Base-by-base conservation (phyloP, 768 basidiomycete species). In the Ramaria sp. region DNA sequence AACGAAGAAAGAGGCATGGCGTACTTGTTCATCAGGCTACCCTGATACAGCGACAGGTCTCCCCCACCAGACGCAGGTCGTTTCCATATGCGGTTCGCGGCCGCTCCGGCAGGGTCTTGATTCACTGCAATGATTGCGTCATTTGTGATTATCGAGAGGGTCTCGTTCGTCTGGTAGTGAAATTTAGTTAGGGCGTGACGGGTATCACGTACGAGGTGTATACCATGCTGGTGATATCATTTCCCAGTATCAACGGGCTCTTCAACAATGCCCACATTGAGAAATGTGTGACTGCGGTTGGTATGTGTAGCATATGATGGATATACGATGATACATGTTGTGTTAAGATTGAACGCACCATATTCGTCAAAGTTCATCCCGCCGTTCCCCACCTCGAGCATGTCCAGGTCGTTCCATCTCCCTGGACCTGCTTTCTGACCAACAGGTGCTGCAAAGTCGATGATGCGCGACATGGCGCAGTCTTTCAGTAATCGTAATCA, bases 231-330 rank as follows among this genome's bases (percentile, higher is more conserved):
- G 66, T 67, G 16, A 72, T 55, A 49, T 72, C 70, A 58, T 73
- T 69, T 0, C 72, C 72, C 4, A 73, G 62, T 41, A 73, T 72
- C 9, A 73, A 63, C 0, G 72, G 70, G 45, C 67, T 68, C 63
- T 73, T 73, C 25, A 70, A 59, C n/a, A 73, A 55, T 8, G 67
- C 65, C 72, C 72, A 73, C 64, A 73, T 67, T 1, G 68, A 66
- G 55, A 73, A 70, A 58, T 73, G 70, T 3, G 69, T 69, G 20
- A 68, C 69, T 70, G 52, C 15, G 13, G 39, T 9, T 34, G n/a
- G n/a, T 34, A 8, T 8, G 3, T 34, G 8, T 13, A 34, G 32
- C 32, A 34, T 3, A 34, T 13, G 9, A 9, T 4, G 32, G 32
- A 34, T 9, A 13, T 9, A n/a, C 16, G 4, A 41, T 37, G 36